These are phyloP conservation scores for Pichia sp. DNA, from an alignment of 1,139 yeast genomes.

Conservation along the genomic window DNA sequence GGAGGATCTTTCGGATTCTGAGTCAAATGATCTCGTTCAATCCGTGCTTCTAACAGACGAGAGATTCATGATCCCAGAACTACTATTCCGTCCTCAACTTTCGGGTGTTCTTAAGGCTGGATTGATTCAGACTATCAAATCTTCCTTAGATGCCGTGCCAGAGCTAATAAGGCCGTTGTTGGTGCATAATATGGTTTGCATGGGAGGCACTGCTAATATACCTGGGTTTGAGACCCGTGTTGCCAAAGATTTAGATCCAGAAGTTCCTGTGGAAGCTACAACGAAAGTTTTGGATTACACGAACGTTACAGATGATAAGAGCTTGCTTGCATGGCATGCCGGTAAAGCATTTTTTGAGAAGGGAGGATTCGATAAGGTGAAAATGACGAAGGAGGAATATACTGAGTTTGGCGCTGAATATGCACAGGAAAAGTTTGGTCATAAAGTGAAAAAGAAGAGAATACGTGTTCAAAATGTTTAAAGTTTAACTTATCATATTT, in stretches of 20 bases:
- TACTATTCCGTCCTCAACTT: constrained; percentile 79
- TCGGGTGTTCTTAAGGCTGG: constrained; percentile 74
- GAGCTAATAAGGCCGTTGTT: constrained; percentile 69
- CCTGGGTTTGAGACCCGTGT: constrained; percentile 63
- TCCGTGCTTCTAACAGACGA: constrained; percentile 69
- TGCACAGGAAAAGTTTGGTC: constrained; percentile 72
- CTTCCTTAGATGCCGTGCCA: constrained; percentile 65
- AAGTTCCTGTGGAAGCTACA: constrained; percentile 49
- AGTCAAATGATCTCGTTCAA: constrained; percentile 33
- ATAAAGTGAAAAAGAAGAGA: too few relatives aligned
- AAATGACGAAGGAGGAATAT: constrained; percentile 71
- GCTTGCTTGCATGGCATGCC: constrained; percentile 46
- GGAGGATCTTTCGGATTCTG: constrained; percentile 26
- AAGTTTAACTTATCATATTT: too few relatives aligned
- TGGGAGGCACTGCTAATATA: constrained; percentile 77
- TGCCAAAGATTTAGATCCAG: constrained; percentile 51
- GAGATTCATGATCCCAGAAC: constrained; percentile 80
- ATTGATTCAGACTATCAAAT: constrained; percentile 62
- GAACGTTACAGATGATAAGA: constrained; percentile 11
- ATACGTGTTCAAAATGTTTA: too few relatives aligned
- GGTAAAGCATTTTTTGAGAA: constrained; percentile 47
- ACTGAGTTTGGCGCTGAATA: constrained; percentile 81
- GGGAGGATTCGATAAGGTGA: constrained; percentile 45
- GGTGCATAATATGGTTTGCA: constrained; percentile 68
- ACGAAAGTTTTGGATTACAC: constrained; percentile 16